Evolutionary conservation across 495 filamentous ascomycete species (phyloP).

Genomic region (Tetracladium setigerum): DNA sequence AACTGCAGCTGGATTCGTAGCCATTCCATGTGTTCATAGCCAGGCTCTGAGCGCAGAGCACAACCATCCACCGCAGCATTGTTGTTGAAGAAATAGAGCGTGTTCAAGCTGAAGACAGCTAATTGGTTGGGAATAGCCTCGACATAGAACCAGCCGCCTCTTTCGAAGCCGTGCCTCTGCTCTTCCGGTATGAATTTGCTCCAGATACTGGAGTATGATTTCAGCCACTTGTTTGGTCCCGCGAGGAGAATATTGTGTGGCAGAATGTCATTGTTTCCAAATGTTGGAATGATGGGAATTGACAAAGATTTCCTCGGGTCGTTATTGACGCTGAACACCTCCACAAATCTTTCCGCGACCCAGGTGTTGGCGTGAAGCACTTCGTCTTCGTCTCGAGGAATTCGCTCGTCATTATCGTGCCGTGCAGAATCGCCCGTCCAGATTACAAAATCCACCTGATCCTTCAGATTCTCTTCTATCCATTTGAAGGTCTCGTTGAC

Average conservation of each 20-base stretch:
- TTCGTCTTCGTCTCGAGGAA: conserved; percentile 66
- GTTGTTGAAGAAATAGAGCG: conserved; percentile 88
- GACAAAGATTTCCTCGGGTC: conserved; percentile 49
- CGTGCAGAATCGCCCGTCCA: conserved; percentile 97
- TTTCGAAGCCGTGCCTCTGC: conserved; percentile 85
- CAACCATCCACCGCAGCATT: conserved; percentile 93
- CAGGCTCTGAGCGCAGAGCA: conserved; percentile 64
- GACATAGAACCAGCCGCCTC: conserved; percentile 88
- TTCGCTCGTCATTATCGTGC: conserved; percentile 84
- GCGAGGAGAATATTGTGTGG: conserved; percentile 89
- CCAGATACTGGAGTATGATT: conserved; percentile 69
- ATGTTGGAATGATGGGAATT: conserved; percentile 80
- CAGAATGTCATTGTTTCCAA: conserved; percentile 96
- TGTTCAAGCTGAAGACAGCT: conserved; percentile 92
- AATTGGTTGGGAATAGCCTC: conserved; percentile 86
- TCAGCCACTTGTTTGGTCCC: conserved; percentile 76
- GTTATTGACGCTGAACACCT: conserved; percentile 54
- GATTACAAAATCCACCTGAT: conserved; percentile 85
- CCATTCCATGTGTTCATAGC: conserved; percentile 96
- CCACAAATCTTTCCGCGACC: conserved; percentile 67
- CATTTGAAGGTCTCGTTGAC: conserved; percentile 88
- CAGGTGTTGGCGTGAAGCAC: conserved; percentile 67
- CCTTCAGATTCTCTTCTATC: conserved; percentile 78
- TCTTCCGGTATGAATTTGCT: conserved; percentile 80
- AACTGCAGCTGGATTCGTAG: conserved; percentile 83